Conservation (phyloP, 768 basidiomycete species). For the Leccinum barrowsii region DNA sequence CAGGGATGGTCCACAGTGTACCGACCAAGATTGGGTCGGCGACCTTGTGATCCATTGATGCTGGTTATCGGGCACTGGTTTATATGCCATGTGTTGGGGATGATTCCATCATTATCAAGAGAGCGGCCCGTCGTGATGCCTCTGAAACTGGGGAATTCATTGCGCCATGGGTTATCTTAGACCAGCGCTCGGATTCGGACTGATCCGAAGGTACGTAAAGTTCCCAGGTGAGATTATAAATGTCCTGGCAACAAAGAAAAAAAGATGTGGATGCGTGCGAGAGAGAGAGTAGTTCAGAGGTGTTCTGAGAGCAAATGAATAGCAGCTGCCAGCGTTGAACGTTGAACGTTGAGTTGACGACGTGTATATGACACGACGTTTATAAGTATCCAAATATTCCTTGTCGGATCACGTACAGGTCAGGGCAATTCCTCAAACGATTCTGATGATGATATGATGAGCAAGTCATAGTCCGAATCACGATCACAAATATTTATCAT, state of each 20-base stretch:
- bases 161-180: not conserved
- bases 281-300: not conserved
- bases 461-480: not conserved
- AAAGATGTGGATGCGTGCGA: not conserved
- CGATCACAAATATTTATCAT: not conserved
- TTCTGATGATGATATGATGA: not conserved
- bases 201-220: not conserved
- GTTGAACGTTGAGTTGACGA: not conserved
- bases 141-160: not conserved
- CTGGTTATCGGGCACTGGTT: not conserved
- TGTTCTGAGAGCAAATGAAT: not conserved
- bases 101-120: not conserved
- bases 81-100: not conserved
- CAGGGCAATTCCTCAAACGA: not conserved
- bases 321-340: not conserved
- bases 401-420: constrained; percentile 2
- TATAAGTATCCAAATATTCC: not conserved
- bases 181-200: not conserved
- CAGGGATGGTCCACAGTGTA: not conserved
- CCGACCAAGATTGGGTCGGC: not conserved
- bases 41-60: not conserved
- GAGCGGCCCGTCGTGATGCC: not conserved
- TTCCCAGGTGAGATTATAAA: not conserved
- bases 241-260: not conserved
- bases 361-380: not conserved